Percentiles rank a stretch among this genome's conserved stretches.
phyloP scores from a whole-genome alignment of 2,329 filamentous ascomycete genomes.

The Trichoderma sp. region DNA sequence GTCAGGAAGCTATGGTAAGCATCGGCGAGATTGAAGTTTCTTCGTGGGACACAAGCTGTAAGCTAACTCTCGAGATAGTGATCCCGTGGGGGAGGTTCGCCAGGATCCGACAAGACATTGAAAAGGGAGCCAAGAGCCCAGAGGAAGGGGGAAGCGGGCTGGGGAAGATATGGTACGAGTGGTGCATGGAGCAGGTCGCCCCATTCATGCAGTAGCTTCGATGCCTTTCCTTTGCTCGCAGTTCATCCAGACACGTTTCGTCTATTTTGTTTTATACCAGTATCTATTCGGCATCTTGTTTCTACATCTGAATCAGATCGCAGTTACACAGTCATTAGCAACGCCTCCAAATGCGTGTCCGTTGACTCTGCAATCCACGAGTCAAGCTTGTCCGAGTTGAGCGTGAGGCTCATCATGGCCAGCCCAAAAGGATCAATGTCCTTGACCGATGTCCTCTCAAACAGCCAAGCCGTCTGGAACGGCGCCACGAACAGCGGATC shows the following conservation, averaged over 20 bases:
- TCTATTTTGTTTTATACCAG: no score
- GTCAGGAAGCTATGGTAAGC: conserved; percentile 19
- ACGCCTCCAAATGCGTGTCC: background rate
- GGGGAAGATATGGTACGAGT: conserved; percentile 23
- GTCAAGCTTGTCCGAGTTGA: conserved; percentile 25
- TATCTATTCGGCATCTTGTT: no score
- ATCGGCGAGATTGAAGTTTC: background rate
- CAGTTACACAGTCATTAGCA: background rate
- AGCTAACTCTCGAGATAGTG: background rate
- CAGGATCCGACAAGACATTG: conserved; percentile 15
- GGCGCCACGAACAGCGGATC: conserved; percentile 26
- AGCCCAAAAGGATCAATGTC: conserved; percentile 26
- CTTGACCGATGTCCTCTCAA: background rate
- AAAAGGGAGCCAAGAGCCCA: background rate
- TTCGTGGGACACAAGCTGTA: no score
- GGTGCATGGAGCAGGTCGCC: conserved; percentile 18
- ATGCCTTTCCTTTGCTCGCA: background rate
- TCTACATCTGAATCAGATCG: no score
- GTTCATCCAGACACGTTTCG: no score
- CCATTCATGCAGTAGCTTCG: conserved; percentile 16
- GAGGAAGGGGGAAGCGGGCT: conserved; percentile 24
- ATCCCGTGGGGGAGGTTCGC: conserved; percentile 25
- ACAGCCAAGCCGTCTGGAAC: conserved; percentile 6
- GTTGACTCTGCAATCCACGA: conserved; percentile 20
- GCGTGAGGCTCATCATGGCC: conserved; percentile 14